These are phyloP conservation scores for Auricularia sp. DNA, from an alignment of 768 basidiomycete species.

Conservation along the genomic window DNA sequence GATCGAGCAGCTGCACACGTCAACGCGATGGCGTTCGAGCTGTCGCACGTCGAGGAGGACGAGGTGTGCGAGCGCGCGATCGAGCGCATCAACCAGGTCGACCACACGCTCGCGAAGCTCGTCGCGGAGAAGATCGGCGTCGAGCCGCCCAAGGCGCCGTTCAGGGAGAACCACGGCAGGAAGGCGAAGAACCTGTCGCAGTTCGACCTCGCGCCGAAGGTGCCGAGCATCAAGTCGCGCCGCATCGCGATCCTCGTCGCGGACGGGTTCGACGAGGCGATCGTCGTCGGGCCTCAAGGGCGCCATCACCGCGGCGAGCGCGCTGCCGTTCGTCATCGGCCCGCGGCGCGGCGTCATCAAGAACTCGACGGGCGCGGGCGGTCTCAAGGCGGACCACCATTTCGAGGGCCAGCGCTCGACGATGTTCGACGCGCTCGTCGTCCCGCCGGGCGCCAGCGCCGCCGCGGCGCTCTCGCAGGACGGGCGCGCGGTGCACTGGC, in stretches of 20 bases:
- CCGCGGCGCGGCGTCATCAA: slow-evolving; percentile 47
- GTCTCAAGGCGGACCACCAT: slow-evolving; percentile 52
- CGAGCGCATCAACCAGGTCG: slow-evolving; percentile 58
- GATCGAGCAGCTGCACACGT: slow-evolving; percentile 66
- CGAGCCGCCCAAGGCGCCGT: slow-evolving; percentile 40
- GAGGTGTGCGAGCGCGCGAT: slow-evolving; percentile 60
- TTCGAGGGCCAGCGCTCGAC: slow-evolving; percentile 75
- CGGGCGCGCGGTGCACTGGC: slow-evolving; percentile 72
- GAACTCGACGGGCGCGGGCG: not conserved
- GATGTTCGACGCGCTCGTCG: slow-evolving; percentile 70
- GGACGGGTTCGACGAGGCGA: slow-evolving; percentile 59
- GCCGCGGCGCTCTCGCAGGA: slow-evolving; percentile 44
- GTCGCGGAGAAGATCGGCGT: slow-evolving; percentile 61
- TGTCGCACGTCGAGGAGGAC: slow-evolving; percentile 73
- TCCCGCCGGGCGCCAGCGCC: slow-evolving; percentile 60
- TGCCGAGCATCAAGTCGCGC: slow-evolving; percentile 50
- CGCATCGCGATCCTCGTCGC: slow-evolving; percentile 68
- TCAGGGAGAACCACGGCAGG: slow-evolving; percentile 46
- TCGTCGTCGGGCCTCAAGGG: slow-evolving; percentile 49
- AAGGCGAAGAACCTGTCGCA: slow-evolving; percentile 50
- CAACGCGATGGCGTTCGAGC: slow-evolving; percentile 67
- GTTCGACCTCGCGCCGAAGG: slow-evolving; percentile 39
- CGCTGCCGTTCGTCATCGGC: slow-evolving; percentile 57
- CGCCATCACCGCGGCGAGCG: slow-evolving; percentile 39
- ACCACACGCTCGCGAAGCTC: slow-evolving; percentile 57